Evolutionary conservation across 1,284 basidiomycete genomes (phyloP).

Genomic region (Fomitopsis palustris): DNA sequence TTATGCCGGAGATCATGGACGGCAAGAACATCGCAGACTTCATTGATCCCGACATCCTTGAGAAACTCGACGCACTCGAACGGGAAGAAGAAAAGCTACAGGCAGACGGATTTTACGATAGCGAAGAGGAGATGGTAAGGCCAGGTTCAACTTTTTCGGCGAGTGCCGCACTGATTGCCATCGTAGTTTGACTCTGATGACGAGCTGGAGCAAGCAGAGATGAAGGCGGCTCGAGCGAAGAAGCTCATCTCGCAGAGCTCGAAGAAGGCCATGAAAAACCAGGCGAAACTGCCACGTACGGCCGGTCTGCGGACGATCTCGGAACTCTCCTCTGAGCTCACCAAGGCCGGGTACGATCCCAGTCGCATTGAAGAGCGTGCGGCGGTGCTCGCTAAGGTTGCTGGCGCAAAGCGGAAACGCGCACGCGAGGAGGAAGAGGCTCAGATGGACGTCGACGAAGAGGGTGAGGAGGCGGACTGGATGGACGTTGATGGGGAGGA

Average conservation of each 20-base stretch:
- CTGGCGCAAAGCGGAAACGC: constrained; percentile 73
- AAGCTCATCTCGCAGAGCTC: constrained; percentile 77
- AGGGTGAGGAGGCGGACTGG: constrained; percentile 43
- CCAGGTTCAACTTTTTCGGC: neutral
- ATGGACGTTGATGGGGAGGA: constrained; percentile 58
- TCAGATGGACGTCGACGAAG: constrained; percentile 43
- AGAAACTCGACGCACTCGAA: constrained; percentile 96
- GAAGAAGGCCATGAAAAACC: constrained; percentile 89
- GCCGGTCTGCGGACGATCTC: constrained; percentile 83
- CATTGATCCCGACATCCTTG: constrained; percentile 97
- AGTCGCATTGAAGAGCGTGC: constrained; percentile 88
- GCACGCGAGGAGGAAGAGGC: constrained; percentile 49
- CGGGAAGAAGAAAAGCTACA: constrained; percentile 93
- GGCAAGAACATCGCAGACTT: constrained; percentile 99
- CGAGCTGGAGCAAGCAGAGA: constrained; percentile 76
- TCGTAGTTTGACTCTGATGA: constrained; percentile 86
- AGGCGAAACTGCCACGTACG: constrained; percentile 82
- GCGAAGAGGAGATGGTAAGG: constrained; percentile 79
- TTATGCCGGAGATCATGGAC: constrained; percentile 94
- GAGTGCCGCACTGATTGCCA: constrained; percentile 1
- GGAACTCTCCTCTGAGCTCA: constrained; percentile 82
- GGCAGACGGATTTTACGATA: constrained; percentile 94
- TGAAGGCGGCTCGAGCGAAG: constrained; percentile 64
- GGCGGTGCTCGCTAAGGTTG: constrained; percentile 75
- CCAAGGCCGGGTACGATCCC: constrained; percentile 87